These are phyloP conservation scores for Magnaporthiopsis rhizophila DNA, from an alignment of 2,329 filamentous ascomycete species.

Conservation along the genomic window DNA sequence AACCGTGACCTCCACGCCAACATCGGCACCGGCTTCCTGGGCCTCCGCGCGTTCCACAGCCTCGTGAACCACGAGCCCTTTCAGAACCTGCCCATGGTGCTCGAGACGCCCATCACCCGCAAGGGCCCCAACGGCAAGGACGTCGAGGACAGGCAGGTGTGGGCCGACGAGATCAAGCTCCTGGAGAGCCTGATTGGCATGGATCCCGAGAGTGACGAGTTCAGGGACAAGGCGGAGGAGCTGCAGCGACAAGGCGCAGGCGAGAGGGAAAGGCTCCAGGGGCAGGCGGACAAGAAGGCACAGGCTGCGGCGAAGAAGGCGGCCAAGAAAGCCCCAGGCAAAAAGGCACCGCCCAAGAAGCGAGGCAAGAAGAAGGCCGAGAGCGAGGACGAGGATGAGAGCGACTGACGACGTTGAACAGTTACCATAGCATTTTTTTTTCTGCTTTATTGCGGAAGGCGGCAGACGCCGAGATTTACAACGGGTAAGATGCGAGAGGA, in stretches of 20 bases:
- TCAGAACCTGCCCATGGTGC: slow-evolving; percentile 75
- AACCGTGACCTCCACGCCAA: slow-evolving; percentile 89
- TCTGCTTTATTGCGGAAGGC: background rate
- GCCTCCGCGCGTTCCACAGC: slow-evolving; percentile 82
- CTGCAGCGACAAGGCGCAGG: slow-evolving; percentile 59
- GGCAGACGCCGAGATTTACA: background rate
- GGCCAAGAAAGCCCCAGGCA: slow-evolving; percentile 21
- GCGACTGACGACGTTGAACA: background rate
- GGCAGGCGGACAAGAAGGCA: slow-evolving; percentile 69
- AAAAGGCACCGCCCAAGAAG: slow-evolving; percentile 19
- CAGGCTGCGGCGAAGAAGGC: slow-evolving; percentile 46
- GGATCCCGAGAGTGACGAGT: slow-evolving; percentile 68
- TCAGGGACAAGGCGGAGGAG: slow-evolving; percentile 54
- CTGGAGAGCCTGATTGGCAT: slow-evolving; percentile 82
- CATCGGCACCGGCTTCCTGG: slow-evolving; percentile 90
- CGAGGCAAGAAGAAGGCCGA: slow-evolving; percentile 23
- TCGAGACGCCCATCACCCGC: slow-evolving; percentile 89
- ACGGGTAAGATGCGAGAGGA: background rate
- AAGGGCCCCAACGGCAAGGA: slow-evolving; percentile 57
- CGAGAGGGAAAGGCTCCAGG: slow-evolving; percentile 69
- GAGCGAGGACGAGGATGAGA: slow-evolving; percentile 11
- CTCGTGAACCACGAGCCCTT: slow-evolving; percentile 77
- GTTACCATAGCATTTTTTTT: too few relatives aligned
- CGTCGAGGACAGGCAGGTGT: slow-evolving; percentile 72
- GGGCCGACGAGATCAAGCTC: slow-evolving; percentile 92